These are phyloP conservation scores for Termitomyces heimii DNA, from an alignment of 768 basidiomycete species.

Conservation along the genomic window DNA sequence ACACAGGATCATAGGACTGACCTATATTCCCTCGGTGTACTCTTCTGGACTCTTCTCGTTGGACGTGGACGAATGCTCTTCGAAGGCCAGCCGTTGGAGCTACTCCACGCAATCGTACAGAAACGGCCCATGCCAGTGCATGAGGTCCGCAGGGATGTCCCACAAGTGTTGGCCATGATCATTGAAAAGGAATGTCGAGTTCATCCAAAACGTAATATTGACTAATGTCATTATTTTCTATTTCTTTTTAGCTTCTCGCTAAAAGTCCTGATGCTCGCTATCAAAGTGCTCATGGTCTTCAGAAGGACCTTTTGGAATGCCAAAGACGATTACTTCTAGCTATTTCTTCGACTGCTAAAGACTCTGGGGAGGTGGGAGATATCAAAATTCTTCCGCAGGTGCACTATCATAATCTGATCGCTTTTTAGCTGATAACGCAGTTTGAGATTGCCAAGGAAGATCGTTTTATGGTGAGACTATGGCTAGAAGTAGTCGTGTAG, in stretches of 20 bases:
- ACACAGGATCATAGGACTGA: slow-evolving; percentile 72
- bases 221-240: slow-evolving; percentile 5
- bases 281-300: slow-evolving; percentile 67
- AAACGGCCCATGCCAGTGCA: slow-evolving; percentile 72
- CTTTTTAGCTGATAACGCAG: slow-evolving; percentile 51
- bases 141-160: slow-evolving; percentile 67
- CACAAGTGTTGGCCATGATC: slow-evolving; percentile 63
- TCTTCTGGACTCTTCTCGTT: slow-evolving; percentile 73
- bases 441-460: slow-evolving; percentile 67
- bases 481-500: neutral
- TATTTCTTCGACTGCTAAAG: slow-evolving; percentile 50
- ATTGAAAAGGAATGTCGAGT: slow-evolving; percentile 50
- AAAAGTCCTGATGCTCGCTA: slow-evolving; percentile 68
- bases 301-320: slow-evolving; percentile 61
- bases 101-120: slow-evolving; percentile 67
- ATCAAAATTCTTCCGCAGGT: neutral
- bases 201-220: neutral
- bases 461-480: slow-evolving; percentile 48
- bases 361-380: slow-evolving; percentile 45
- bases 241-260: slow-evolving; percentile 42
- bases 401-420: neutral
- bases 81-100: slow-evolving; percentile 55
- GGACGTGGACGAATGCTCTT: slow-evolving; percentile 62
- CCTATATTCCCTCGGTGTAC: slow-evolving; percentile 65
- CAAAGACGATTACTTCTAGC: slow-evolving; percentile 57